A percentile compares a stretch with the other conserved stretches of the same genome.
Evolutionary conservation across 208 protist genomes (phyloP).

Genomic region (Naegleria fowleri): DNA sequence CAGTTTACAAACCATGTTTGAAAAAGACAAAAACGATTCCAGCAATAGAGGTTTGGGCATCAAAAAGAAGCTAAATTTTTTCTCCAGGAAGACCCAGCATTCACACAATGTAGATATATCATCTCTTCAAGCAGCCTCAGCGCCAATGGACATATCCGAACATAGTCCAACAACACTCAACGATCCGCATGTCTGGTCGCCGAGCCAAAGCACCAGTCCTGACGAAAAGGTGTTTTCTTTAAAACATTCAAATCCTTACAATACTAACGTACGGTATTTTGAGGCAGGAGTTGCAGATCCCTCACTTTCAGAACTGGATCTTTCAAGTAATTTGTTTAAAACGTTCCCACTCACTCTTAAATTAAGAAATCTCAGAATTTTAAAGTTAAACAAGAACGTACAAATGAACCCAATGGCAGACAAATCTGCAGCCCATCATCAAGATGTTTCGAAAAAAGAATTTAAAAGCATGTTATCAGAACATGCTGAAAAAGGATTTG

Average conservation of each 20-base stretch:
- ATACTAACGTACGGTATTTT: background rate
- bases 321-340: background rate
- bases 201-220: background rate
- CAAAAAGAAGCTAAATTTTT: background rate
- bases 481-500: background rate
- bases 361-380: background rate
- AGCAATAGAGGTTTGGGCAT: background rate
- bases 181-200: background rate
- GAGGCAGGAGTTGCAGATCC: background rate
- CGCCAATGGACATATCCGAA: background rate
- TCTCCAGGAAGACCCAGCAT: background rate
- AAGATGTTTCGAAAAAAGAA: background rate
- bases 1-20: background rate
- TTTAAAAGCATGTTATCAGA: background rate
- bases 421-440: background rate
- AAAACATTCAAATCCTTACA: background rate
- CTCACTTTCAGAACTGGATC: background rate
- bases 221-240: background rate
- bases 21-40: background rate
- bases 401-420: background rate
- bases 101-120: background rate
- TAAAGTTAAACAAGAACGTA: background rate
- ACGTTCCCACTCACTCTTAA: background rate
- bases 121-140: background rate
- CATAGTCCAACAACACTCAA: background rate